Conservation (phyloP, 129 eudicot species). For the Daucus carota region DH1_v3.0 NC_030383.2:46809001-46809500, state of each 20-base stretch:
- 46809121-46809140: not conserved
- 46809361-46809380: conserved; percentile 94
- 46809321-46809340: conserved; percentile 73
- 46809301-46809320: conserved; percentile 80
- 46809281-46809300: conserved; percentile 77
- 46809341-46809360: conserved; percentile 79
- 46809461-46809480: not conserved
- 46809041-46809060: conserved; percentile 65
- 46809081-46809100: conserved; percentile 80
- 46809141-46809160: not conserved
- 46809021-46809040: conserved; percentile 85
- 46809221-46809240: conserved; percentile 85
- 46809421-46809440: conserved; percentile 27
- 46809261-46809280: conserved; percentile 77
- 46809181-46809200: conserved; percentile 83
- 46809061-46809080: conserved; percentile 76
- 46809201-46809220: conserved; percentile 91
- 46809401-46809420: conserved; percentile 75
- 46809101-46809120: conserved; percentile 68
- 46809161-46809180: not conserved
- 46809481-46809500: not conserved
- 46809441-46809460: not conserved
- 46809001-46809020: conserved; percentile 82
- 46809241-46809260: conserved; percentile 99
- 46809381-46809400: conserved; percentile 92